Base-by-base conservation (phyloP, 2,329 filamentous ascomycete species). In the Zymoseptoria brevis region DNA sequence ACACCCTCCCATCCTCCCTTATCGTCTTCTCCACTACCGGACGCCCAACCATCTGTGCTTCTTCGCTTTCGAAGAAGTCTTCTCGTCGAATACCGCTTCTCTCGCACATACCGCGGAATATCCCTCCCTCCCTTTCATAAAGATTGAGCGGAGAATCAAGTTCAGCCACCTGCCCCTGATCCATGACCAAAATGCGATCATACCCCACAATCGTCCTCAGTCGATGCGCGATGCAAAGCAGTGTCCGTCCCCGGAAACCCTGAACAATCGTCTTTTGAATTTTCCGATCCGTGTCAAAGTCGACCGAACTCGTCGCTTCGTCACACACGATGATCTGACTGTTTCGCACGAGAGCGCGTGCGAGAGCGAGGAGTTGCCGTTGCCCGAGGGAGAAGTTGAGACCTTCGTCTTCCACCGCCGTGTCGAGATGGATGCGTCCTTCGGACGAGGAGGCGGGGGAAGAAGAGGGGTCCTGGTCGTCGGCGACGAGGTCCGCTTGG, bases 161-260 rank as follows among this genome's bases (percentile, higher is more conserved):
- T 80, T 97, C 92, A 0, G 89, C 90, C 69, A 99, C 96, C 16
- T 77, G 76, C 0, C 94, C 94, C 51, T 86, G 81, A 68, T 97
- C 93, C 92, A 99, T 96, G 67, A 99, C 94, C 69, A 91, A 93
- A 71, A 99, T 96, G 53, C 93, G 85, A 74, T 99, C 93, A 74
- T 97, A 97, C 6, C 66, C 86, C 62, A 97, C 87, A 63, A 99
- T 96, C 0, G 94, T 97, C 70, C 90, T 87, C 68, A 97, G 79
- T 4, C 93, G 83, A 75, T 97, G 93, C 5, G 93, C 93, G 72
- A 97, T 96, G 75, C 91, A 96, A 21, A 97, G 78, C 53, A 97
- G 76, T 2, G 93, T 96, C 79, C 88, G 90, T 60, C 91, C 92
- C 57, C 83, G 81, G 79, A 97, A 97, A 0, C 87, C 92, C 1